These are phyloP conservation scores for Canavalia ensiformis DNA, from an alignment of 306 rosid genomes.

Conservation along the genomic window DNA sequence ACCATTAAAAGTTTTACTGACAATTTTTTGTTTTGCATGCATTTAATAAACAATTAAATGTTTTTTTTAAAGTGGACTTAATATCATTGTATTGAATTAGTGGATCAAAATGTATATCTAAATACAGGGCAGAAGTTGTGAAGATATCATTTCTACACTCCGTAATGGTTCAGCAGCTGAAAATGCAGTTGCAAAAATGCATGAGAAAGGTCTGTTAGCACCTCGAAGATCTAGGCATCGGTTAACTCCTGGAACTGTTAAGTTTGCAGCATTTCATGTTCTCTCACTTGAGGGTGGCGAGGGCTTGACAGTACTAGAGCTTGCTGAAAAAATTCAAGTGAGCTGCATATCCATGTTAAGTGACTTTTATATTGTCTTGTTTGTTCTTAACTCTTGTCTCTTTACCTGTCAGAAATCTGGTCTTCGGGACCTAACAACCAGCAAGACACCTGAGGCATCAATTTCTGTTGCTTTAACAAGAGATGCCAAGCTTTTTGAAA, in stretches of 20 bases:
- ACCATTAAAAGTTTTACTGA: conserved; percentile 18
- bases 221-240: conserved; percentile 96
- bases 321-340: conserved; percentile 99
- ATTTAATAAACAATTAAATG: conserved; percentile 7
- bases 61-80: neutral
- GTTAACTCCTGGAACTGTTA: conserved; percentile 97
- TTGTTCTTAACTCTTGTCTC: conserved; percentile 27
- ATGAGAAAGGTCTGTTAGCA: conserved; percentile 87
- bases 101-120: conserved; percentile 43
- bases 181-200: conserved; percentile 90
- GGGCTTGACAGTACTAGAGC: conserved; percentile 91
- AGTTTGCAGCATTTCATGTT: conserved; percentile 97
- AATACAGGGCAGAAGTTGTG: conserved; percentile 74
- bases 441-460: conserved; percentile 99
- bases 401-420: conserved; percentile 80
- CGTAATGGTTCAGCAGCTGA: conserved; percentile 95
- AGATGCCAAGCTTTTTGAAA: conserved; percentile 97
- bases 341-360: conserved; percentile 26
- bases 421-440: conserved; percentile 94
- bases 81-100: conserved; percentile 30
- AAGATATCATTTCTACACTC: conserved; percentile 84
- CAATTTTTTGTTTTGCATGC: conserved; percentile 22
- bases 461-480: conserved; percentile 99
- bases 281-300: conserved; percentile 90
- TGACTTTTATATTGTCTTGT: conserved; percentile 22